Evolutionary conservation across 1,284 basidiomycete species (phyloP).

Genomic region (Naganishia liquefaciens): DNA sequence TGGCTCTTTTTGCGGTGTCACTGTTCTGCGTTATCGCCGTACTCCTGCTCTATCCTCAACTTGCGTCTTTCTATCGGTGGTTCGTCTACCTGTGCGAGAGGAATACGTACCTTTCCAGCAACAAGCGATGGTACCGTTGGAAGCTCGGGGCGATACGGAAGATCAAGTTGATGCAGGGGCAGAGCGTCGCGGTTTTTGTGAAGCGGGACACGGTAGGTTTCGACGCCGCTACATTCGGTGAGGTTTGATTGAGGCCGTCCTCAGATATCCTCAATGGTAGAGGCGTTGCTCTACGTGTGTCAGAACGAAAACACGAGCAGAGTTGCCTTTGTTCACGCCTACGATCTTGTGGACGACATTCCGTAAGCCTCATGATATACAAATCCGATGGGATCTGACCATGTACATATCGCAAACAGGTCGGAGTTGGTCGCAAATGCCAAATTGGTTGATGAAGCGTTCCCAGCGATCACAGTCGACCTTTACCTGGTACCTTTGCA

Average conservation of each 20-base stretch:
- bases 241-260: too few relatives aligned
- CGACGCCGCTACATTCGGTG: too few relatives aligned
- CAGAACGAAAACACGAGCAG: slow-evolving; percentile 45
- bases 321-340: slow-evolving; percentile 49
- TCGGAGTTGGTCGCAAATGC: slow-evolving; percentile 51
- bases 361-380: slow-evolving; percentile 31
- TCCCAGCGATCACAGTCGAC: slow-evolving; percentile 37
- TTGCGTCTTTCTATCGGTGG: slow-evolving; percentile 25
- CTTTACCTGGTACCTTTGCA: slow-evolving; percentile 32
- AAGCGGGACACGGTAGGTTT: slow-evolving; percentile 35
- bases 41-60: slow-evolving; percentile 13
- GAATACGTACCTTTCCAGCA: slow-evolving; percentile 9
- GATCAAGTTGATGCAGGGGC: slow-evolving; percentile 31
- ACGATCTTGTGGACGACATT: slow-evolving; percentile 43
- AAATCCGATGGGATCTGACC: not conserved
- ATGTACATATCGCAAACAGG: not conserved
- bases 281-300: slow-evolving; percentile 43
- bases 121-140: slow-evolving; percentile 5
- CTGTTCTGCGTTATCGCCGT: slow-evolving; percentile 12
- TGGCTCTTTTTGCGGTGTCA: slow-evolving; percentile 22
- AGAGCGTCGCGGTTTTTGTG: slow-evolving; percentile 33
- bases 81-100: slow-evolving; percentile 28
- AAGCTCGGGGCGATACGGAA: slow-evolving; percentile 25
- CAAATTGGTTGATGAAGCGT: slow-evolving; percentile 39
- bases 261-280: slow-evolving; percentile 44